Base-by-base conservation (phyloP, 352 stramenopile species). In the Pythium coloratum region DNA sequence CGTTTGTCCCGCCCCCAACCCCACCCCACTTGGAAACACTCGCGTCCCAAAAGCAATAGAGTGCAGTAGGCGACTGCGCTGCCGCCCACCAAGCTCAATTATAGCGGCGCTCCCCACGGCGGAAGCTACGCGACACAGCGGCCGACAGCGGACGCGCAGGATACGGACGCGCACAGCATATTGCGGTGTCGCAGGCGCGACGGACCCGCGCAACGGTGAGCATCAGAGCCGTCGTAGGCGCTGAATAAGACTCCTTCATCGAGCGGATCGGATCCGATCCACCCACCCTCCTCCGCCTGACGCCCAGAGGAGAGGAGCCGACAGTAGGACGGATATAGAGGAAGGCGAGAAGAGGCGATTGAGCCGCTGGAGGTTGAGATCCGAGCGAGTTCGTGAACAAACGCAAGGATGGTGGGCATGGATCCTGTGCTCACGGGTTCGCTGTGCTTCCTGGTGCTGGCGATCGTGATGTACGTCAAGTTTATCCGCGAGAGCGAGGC, bases 401-500 rank as follows among this genome's bases (percentile, higher is more conserved):
- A n/a, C 46, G 8, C 5, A n/a, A 53, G 28, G 47, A 74, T 74
- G 68, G 53, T 61, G 46, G 68, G 59, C 33, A 92, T 95, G 82
- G 87, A 95, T 73, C 87, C 86, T 10, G 87, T 95, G 67, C 76
- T 95, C 38, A 90, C 87, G 32, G 87, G 87, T n/a, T 95, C 87
- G 71, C 76, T 95, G 30, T 95, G 87, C 67, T 95, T 95, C 68
- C 71, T 95, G 54, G 84, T 91, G 70, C 73, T 95, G 53, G 86
- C 87, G 59, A 88, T 95, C 62, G 80, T 89, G 64, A 92, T 95
- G 87, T 95, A 95, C 73, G 81, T 95, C 64, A 91, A 91, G 62
- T 95, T 95, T 60, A 91, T 95, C 62, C 81, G 86, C 55, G 82
- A 91, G 67, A 80, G 90, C 63, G 82, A 78, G 59, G 79, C 77